Conservation (phyloP, 1,139 yeast species). For the Yarrowia galli region DNA sequence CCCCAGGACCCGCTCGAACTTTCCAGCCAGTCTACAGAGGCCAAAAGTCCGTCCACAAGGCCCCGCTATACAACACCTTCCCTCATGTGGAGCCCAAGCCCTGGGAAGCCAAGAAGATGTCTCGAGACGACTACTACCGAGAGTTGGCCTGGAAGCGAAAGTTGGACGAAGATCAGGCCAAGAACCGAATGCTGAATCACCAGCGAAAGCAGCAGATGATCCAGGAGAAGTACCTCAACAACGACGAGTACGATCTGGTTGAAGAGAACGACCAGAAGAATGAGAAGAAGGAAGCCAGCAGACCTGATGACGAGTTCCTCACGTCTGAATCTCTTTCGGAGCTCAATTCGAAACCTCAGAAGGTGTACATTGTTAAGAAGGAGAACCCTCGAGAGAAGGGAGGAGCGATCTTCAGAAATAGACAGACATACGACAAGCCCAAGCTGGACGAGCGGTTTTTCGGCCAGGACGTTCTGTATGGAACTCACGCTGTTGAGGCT, state of each 20-base stretch:
- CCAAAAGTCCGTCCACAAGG: constrained; percentile 10
- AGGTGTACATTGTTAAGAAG: constrained; percentile 33
- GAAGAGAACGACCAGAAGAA: constrained; percentile 3
- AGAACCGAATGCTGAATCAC: constrained; percentile 4
- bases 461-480: constrained; percentile 57
- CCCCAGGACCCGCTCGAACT: constrained; percentile 29
- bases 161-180: constrained; percentile 29
- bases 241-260: constrained; percentile 28
- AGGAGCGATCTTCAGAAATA: constrained; percentile 30
- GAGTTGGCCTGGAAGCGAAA: constrained; percentile 19
- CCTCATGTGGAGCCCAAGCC: constrained; percentile 38
- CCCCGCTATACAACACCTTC: constrained; percentile 34
- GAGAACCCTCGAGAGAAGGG: constrained; percentile 31
- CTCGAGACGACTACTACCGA: constrained; percentile 35
- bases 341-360: constrained; percentile 11
- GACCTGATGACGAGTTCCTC: constrained; percentile 8
- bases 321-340: background rate
- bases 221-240: constrained; percentile 30
- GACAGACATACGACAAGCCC: constrained; percentile 31
- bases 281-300: background rate
- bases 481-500: constrained; percentile 76
- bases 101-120: constrained; percentile 30
- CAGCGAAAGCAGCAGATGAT: constrained; percentile 21
- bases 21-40: constrained; percentile 24
- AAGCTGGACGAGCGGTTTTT: constrained; percentile 22